A percentile compares a stretch with the other conserved stretches of the same genome.
These are phyloP conservation scores for Phialophora chinensis DNA, from an alignment of 2,329 filamentous ascomycete species.

Conservation along the genomic window DNA sequence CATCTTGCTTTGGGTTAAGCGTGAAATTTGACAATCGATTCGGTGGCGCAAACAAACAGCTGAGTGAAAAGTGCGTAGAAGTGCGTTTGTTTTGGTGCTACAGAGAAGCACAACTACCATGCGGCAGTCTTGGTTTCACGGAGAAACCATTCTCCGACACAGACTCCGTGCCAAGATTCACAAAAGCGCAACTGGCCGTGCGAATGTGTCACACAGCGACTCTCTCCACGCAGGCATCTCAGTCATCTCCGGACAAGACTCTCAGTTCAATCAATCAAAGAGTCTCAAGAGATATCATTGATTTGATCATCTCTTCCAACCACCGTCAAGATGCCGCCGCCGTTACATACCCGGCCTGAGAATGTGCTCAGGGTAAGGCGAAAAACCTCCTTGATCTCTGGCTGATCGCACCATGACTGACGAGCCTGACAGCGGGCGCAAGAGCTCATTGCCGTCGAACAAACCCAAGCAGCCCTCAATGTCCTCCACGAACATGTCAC, in stretches of 20 bases:
- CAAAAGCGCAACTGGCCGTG: not conserved
- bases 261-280: constrained; percentile 11
- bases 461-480: constrained; percentile 87
- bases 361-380: constrained; percentile 84
- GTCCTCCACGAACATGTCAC: constrained; percentile 99
- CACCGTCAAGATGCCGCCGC: constrained; percentile 76
- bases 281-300: constrained; percentile 40
- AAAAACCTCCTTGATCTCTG: constrained; percentile 26
- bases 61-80: not conserved
- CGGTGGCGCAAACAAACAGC: not conserved
- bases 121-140: not conserved
- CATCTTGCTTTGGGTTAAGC: constrained; percentile 19
- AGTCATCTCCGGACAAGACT: constrained; percentile 40
- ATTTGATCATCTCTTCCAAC: constrained; percentile 34
- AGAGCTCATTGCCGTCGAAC: constrained; percentile 97
- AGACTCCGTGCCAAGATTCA: not conserved
- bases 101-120: not conserved
- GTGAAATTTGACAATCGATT: not conserved
- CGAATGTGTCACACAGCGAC: not conserved
- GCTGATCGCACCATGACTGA: constrained; percentile 33
- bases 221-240: constrained; percentile 12
- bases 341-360: constrained; percentile 96
- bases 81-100: constrained; percentile 10
- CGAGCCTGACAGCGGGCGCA: constrained; percentile 71
- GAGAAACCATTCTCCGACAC: not conserved